phyloP scores from a whole-genome alignment of 148 eudicot species.

The Drosera capensis region DNA sequence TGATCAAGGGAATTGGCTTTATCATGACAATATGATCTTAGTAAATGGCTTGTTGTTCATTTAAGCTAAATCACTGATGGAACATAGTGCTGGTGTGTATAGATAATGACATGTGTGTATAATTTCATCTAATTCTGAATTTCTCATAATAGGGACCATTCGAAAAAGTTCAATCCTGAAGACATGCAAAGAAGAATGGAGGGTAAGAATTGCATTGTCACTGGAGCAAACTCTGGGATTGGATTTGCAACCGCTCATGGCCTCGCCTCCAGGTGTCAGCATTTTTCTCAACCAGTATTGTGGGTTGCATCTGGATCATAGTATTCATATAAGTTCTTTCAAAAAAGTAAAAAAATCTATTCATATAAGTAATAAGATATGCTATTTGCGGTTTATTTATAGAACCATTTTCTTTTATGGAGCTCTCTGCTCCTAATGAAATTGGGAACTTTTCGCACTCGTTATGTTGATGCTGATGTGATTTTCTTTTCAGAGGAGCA shows the following conservation, averaged over 20 bases:
- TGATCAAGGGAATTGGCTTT: too few species aligned
- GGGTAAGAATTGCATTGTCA: constrained; percentile 80
- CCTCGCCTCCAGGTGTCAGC: constrained; percentile 70
- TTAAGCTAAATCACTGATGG: too few species aligned
- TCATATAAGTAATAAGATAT: too few species aligned
- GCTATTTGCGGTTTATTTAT: constrained; percentile 2
- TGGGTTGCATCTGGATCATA: too few species aligned
- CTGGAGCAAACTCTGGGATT: constrained; percentile 95
- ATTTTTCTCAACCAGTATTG: too few species aligned
- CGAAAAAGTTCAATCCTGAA: constrained; percentile 62
- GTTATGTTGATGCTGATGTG: background rate
- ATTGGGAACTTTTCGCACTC: background rate
- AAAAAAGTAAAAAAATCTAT: too few species aligned
- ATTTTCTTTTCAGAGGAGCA: constrained; percentile 53
- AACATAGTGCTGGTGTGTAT: too few species aligned
- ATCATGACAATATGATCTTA: too few species aligned
- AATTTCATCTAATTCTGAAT: background rate
- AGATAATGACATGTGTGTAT: too few species aligned
- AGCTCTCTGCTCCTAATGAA: background rate
- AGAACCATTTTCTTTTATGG: background rate
- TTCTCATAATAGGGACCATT: constrained; percentile 44
- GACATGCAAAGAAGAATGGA: constrained; percentile 53
- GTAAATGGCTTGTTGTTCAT: too few species aligned
- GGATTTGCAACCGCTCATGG: constrained; percentile 86
- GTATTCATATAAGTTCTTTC: too few species aligned